Evolutionary conservation across 2,329 filamentous ascomycete species (phyloP).

Genomic region (Neonectria coccinea): DNA sequence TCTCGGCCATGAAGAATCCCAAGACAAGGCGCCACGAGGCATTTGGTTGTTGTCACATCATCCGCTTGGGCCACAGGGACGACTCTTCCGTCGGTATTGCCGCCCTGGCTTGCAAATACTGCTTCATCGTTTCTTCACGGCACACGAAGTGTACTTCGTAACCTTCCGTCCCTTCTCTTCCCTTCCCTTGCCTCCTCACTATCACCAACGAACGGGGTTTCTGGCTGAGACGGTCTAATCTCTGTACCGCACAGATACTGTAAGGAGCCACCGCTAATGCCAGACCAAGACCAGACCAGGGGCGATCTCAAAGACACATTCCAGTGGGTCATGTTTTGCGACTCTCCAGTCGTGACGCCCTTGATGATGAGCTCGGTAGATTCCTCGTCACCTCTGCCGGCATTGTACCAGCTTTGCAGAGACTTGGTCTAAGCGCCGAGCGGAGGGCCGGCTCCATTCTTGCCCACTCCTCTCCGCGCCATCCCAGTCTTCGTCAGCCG

Average conservation of each 20-base stretch:
- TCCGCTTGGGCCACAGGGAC: conserved; percentile 5
- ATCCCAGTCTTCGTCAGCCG: conserved; percentile 24
- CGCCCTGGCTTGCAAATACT: conserved; percentile 30
- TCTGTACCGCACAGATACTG: conserved; percentile 8
- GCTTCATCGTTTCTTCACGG: conserved; percentile 3
- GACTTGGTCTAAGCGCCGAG: conserved; percentile 6
- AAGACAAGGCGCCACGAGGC: conserved; percentile 30
- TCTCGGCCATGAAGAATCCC: conserved; percentile 6
- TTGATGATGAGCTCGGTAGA: conserved; percentile 5
- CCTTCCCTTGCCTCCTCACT: not conserved
- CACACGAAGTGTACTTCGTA: not conserved
- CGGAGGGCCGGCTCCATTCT: conserved; percentile 7
- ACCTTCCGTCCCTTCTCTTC: conserved; percentile 6
- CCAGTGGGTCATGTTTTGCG: conserved; percentile 27
- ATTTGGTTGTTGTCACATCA: conserved; percentile 26
- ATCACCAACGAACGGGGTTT: conserved; percentile 9
- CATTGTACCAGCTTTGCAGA: conserved; percentile 9
- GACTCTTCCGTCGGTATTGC: conserved; percentile 14
- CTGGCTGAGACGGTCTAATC: conserved; percentile 21
- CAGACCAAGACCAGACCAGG: conserved; percentile 23
- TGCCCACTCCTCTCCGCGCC: conserved; percentile 22
- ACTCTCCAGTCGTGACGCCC: not conserved
- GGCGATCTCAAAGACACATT: conserved; percentile 24
- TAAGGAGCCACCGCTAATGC: conserved; percentile 25
- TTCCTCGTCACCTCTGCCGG: conserved; percentile 3